Evolutionary conservation across 1,284 basidiomycete species (phyloP).

Genomic region (Leccinum brunneo-olivaceum): DNA sequence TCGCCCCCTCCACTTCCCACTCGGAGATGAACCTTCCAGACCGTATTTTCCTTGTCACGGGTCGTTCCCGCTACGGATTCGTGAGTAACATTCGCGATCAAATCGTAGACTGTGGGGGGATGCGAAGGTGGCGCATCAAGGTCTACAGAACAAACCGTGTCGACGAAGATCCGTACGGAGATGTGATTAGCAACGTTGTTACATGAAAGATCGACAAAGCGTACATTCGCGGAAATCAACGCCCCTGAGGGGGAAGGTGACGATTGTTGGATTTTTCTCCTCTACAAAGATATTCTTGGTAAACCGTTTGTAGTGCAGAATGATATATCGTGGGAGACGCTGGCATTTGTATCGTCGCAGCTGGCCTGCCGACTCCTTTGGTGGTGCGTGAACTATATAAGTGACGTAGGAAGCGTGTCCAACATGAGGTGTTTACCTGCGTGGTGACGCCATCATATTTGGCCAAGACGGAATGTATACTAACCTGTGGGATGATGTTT

Average conservation of each 20-base stretch:
- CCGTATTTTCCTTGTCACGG: slow-evolving; percentile 77
- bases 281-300: slow-evolving; percentile 98
- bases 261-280: slow-evolving; percentile 98
- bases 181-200: slow-evolving; percentile 17
- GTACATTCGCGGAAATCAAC: slow-evolving; percentile 87
- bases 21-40: slow-evolving; percentile 92
- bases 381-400: slow-evolving; percentile 12
- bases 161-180: slow-evolving; percentile 12
- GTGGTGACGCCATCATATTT: slow-evolving; percentile 94
- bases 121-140: slow-evolving; percentile 61
- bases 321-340: slow-evolving; percentile 84
- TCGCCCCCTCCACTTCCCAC: slow-evolving; percentile 72
- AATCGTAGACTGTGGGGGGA: slow-evolving; percentile 75
- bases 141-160: slow-evolving; percentile 43
- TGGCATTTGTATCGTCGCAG: slow-evolving; percentile 87
- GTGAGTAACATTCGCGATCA: slow-evolving; percentile 92
- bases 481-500: slow-evolving; percentile 98
- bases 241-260: slow-evolving; percentile 92
- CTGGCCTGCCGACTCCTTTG: slow-evolving; percentile 79
- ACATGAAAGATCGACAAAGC: slow-evolving; percentile 34
- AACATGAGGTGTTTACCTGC: slow-evolving; percentile 48
- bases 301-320: slow-evolving; percentile 95
- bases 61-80: slow-evolving; percentile 93
- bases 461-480: slow-evolving; percentile 83
- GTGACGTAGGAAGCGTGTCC: slow-evolving; percentile 15